phyloP scores from a whole-genome alignment of 1,284 basidiomycete genomes.

The Heterobasidion annosum region DNA sequence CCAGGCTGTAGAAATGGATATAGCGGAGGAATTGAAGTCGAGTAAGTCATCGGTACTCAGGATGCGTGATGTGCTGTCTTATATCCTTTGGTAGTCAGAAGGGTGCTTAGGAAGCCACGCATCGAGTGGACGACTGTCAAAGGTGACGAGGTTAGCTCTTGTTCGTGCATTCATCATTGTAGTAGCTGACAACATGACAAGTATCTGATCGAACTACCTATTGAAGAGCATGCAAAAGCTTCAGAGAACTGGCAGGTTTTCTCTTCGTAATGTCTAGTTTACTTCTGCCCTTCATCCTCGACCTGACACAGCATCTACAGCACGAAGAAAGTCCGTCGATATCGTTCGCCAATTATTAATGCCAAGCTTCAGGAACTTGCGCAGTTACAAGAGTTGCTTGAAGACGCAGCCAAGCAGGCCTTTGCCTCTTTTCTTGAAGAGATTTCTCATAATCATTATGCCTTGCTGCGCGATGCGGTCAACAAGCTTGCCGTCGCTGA shows the following conservation, averaged over 20 bases:
- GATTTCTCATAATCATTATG: constrained; percentile 61
- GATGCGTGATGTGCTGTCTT: neutral
- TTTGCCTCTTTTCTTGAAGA: constrained; percentile 64
- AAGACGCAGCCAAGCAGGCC: constrained; percentile 58
- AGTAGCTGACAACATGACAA: constrained; percentile 25
- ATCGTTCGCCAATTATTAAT: constrained; percentile 70
- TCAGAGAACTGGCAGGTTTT: constrained; percentile 79
- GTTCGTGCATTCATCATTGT: neutral
- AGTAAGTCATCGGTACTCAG: constrained; percentile 30
- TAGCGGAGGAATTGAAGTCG: constrained; percentile 68
- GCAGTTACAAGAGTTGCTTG: constrained; percentile 70
- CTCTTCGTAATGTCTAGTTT: constrained; percentile 42
- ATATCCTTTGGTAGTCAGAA: constrained; percentile 46
- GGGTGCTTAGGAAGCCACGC: constrained; percentile 63
- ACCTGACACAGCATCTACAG: constrained; percentile 26
- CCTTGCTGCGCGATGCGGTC: constrained; percentile 61
- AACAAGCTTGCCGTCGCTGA: constrained; percentile 78
- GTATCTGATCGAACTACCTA: constrained; percentile 76
- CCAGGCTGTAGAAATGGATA: constrained; percentile 58
- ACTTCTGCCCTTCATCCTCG: neutral
- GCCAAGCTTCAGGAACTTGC: constrained; percentile 66
- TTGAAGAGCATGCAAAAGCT: constrained; percentile 61
- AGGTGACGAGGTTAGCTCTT: constrained; percentile 55
- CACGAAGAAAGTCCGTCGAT: constrained; percentile 74
- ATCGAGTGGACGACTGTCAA: constrained; percentile 67